A percentile compares a stretch with the other conserved stretches of the same genome.
Evolutionary conservation across 345 rosid genomes (phyloP).

Genomic region (Lenwebbia sp.): DNA sequence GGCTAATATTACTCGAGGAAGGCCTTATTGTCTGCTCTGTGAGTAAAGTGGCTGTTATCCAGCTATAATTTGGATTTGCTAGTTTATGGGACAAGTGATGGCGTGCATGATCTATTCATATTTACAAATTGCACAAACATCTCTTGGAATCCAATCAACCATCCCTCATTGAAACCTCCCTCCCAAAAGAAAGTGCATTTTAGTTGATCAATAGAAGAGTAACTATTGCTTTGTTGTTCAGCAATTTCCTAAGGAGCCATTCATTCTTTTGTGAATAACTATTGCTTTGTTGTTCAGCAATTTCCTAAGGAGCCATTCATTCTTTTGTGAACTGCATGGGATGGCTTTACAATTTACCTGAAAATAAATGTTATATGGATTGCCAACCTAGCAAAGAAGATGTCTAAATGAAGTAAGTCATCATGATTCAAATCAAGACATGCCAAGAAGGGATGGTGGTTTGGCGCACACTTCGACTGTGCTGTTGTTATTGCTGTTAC

Average conservation of each 20-base stretch:
- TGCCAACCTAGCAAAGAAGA: not conserved
- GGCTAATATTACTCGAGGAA: not conserved
- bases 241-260: not conserved
- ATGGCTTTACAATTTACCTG: not conserved
- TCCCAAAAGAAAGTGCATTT: not conserved
- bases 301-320: too few relatives aligned
- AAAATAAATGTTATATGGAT: not conserved
- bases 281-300: too few relatives aligned
- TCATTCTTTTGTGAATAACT: not conserved
- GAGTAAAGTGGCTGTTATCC: not conserved
- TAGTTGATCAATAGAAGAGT: not conserved
- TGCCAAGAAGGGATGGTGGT: not conserved
- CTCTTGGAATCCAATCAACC: not conserved
- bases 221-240: not conserved
- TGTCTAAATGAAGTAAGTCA: not conserved
- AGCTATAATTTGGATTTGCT: not conserved
- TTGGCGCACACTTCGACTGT: not conserved
- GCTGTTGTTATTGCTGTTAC: not conserved
- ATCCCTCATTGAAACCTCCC: not conserved
- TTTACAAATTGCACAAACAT: not conserved
- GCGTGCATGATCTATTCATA: not conserved
- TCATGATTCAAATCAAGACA: not conserved
- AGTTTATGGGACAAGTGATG: not conserved
- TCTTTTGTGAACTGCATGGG: not conserved
- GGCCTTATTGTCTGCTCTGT: not conserved